Conservation (phyloP, 352 stramenopile species). For the Pythium angustatum region DNA sequence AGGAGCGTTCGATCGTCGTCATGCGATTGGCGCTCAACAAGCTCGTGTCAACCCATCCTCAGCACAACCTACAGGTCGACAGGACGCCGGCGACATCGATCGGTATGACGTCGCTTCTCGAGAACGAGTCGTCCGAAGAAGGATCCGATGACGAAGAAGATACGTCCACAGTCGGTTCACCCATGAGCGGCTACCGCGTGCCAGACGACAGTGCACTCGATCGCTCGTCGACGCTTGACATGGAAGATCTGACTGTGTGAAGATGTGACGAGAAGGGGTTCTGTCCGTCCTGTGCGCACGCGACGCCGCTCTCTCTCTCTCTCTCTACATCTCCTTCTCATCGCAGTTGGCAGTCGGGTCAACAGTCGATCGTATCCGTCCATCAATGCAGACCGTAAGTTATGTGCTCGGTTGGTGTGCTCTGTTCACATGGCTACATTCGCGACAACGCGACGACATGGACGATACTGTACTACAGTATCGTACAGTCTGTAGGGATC, state of each 20-base stretch:
- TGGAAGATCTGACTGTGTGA: constrained; percentile 56
- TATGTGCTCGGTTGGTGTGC: constrained; percentile 17
- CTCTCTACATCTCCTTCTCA: background rate
- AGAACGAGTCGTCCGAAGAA: constrained; percentile 32
- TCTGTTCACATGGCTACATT: constrained; percentile 19
- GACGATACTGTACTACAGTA: too few species aligned
- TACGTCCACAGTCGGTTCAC: constrained; percentile 26
- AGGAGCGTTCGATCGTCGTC: constrained; percentile 56
- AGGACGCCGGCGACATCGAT: constrained; percentile 22
- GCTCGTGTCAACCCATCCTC: constrained; percentile 68
- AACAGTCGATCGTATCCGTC: background rate
- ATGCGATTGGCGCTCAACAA: constrained; percentile 81
- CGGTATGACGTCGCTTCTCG: constrained; percentile 28
- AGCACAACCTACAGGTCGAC: constrained; percentile 76
- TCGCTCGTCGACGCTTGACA: constrained; percentile 43
- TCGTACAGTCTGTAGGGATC: too few species aligned
- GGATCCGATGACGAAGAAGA: constrained; percentile 31
- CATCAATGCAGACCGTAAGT: constrained; percentile 17
- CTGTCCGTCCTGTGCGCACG: background rate
- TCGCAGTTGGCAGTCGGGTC: background rate
- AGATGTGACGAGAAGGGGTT: background rate
- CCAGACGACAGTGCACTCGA: constrained; percentile 37
- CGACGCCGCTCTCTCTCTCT: background rate
- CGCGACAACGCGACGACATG: constrained; percentile 12
- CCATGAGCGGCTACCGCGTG: constrained; percentile 17